Base-by-base conservation (phyloP, 2,329 filamentous ascomycete genomes). In the Trichoderma sp. region DNA sequence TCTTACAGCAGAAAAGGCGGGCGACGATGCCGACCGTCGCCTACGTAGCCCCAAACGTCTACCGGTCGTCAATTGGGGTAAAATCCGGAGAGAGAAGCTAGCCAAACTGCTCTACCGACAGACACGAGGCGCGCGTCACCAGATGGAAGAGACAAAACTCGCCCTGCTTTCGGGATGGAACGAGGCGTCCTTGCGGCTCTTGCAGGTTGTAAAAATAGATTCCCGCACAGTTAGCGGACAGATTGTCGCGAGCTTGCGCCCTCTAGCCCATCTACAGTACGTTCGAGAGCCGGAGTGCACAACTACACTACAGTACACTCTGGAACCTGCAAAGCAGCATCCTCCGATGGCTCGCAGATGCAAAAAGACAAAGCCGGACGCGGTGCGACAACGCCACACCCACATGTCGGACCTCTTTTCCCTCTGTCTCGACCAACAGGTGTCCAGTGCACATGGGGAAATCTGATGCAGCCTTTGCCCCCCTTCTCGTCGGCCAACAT, bases 291-390 rank as follows among this genome's bases (percentile, higher is more conserved):
- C 18, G 15, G 39, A 24, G 34, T 30, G 28, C 51, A 43, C 39
- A 43, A 43, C 39, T 43, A 43, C 39, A 43, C 7, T 43, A 39
- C 36, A 4, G 4, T 21, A 18, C 65, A 32, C 32, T 60, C 28
- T 34, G 57, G 28, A 30, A 21, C 57, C n/a, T 51, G 34, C 56
- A 34, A n/a, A 14, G 39, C 36, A 60, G 53, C 53, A 47, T 51
- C 66, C 66, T 61, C 66, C 66, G 66, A 69, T 69, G 66, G 11
- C 66, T 69, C 57, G 57, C 66, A 69, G 66, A 30, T 39, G 39
- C 43, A 51, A 24, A 53, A 32, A 69, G 36, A 69, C 26, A 26
- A 43, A 34, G 43, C 66, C 36, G n/a, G 26, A 57, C 63, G 36
- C 39, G 32, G 57, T 30, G 36, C 36, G 26, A 39, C 36, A 18